Percentiles rank a stretch among this genome's conserved stretches.
phyloP scores from a whole-genome alignment of 306 rosid genomes.

The Crotalaria pallida region DNA sequence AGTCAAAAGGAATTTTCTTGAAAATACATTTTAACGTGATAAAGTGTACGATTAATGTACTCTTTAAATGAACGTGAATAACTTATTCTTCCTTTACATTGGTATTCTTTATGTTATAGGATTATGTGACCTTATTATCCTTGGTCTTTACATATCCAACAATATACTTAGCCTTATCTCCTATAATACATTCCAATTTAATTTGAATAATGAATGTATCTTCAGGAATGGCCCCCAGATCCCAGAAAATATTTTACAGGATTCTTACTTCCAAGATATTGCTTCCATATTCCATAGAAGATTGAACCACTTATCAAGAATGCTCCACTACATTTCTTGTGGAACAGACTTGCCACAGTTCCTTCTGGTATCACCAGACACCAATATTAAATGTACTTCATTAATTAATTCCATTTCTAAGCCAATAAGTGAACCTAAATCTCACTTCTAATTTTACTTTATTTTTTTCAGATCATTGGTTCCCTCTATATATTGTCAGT shows the following conservation, averaged over 20 bases:
- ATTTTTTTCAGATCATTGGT: slow-evolving; percentile 49
- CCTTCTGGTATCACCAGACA: slow-evolving; percentile 57
- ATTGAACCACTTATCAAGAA: slow-evolving; percentile 39
- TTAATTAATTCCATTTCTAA: not conserved
- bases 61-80: too few species aligned
- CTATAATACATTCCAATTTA: not conserved
- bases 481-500: slow-evolving; percentile 55
- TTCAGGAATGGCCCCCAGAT: slow-evolving; percentile 54
- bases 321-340: slow-evolving; percentile 42
- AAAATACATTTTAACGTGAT: too few species aligned
- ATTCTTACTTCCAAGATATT: slow-evolving; percentile 41
- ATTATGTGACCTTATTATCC: not conserved
- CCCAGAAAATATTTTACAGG: slow-evolving; percentile 45
- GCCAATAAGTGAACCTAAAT: not conserved
- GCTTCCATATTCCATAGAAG: slow-evolving; percentile 49
- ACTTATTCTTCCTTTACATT: too few species aligned
- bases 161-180: slow-evolving; percentile 21
- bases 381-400: not conserved
- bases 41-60: too few species aligned
- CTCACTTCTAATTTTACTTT: not conserved
- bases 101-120: not conserved
- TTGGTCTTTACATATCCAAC: not conserved
- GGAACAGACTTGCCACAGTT: slow-evolving; percentile 60
- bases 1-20: too few species aligned
- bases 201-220: not conserved